Conservation (phyloP, 2,329 filamentous ascomycete genomes). For the Aotearoamyces nothofagi region DNA sequence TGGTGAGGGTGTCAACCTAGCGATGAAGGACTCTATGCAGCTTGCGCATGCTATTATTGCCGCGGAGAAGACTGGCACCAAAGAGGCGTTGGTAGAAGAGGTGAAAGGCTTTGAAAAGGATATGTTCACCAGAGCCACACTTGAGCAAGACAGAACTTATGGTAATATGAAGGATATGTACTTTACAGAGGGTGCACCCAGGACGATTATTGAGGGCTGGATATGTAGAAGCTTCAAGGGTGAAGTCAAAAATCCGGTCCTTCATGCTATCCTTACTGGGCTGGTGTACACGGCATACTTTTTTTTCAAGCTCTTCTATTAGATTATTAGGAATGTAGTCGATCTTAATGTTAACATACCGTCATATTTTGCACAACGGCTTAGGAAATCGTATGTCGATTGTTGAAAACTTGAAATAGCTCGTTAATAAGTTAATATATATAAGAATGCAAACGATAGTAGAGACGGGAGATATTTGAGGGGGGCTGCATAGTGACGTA, state of each 20-base stretch:
- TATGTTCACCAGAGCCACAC: neutral
- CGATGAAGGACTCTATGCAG: conserved; percentile 24
- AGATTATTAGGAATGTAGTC: no score
- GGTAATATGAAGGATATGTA: neutral
- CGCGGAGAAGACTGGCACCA: neutral
- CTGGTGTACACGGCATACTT: neutral
- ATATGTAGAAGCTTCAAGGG: neutral
- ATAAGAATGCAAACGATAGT: no score
- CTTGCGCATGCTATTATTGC: conserved; percentile 17
- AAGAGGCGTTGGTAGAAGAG: neutral
- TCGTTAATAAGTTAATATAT: no score
- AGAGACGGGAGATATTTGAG: no score
- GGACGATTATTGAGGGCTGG: neutral
- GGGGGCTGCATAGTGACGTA: no score
- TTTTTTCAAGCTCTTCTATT: neutral
- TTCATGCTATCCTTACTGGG: neutral
- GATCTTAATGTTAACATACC: no score
- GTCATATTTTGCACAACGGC: no score
- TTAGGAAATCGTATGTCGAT: no score
- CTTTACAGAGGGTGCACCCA: neutral
- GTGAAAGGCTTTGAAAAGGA: neutral
- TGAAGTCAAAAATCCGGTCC: neutral
- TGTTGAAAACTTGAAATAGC: no score
- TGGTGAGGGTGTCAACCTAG: conserved; percentile 26
- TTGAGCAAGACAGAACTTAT: neutral